These are phyloP conservation scores for Uncinocarpus reesii DNA, from an alignment of 2,329 filamentous ascomycete genomes.

Conservation along the genomic window DNA sequence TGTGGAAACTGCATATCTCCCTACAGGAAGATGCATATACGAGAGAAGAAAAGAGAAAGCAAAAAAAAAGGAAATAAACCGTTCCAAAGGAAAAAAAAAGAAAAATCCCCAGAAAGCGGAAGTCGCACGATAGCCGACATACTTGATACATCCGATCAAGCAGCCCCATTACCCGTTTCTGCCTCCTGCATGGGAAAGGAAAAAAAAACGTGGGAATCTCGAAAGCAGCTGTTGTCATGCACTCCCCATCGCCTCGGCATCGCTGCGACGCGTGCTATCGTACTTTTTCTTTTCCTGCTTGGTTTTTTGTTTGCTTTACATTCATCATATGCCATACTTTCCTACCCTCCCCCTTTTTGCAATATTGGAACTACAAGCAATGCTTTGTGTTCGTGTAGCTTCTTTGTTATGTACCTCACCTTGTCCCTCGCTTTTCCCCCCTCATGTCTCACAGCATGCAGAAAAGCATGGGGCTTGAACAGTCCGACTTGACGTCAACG, in stretches of 20 bases:
- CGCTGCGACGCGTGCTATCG: no score
- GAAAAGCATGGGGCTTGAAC: background rate
- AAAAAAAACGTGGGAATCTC: background rate
- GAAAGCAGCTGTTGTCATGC: no score
- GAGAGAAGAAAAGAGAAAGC: background rate
- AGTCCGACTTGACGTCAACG: background rate
- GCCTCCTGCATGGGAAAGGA: constrained; percentile 1
- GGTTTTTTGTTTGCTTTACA: no score
- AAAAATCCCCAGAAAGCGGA: background rate
- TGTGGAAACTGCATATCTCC: no score
- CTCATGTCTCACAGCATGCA: background rate
- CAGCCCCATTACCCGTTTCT: background rate
- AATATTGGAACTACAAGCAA: background rate
- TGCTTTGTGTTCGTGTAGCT: background rate
- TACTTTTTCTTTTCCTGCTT: no score
- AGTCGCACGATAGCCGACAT: no score
- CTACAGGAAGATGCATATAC: background rate
- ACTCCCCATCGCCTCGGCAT: no score
- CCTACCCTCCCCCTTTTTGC: no score
- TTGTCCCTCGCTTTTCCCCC: background rate
- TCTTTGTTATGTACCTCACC: no score
- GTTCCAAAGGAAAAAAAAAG: background rate
- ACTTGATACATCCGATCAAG: background rate
- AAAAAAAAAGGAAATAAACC: background rate
- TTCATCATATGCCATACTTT: no score